Base-by-base conservation (phyloP, 495 filamentous ascomycete genomes). In the Annulohypoxylon moriforme region DNA sequence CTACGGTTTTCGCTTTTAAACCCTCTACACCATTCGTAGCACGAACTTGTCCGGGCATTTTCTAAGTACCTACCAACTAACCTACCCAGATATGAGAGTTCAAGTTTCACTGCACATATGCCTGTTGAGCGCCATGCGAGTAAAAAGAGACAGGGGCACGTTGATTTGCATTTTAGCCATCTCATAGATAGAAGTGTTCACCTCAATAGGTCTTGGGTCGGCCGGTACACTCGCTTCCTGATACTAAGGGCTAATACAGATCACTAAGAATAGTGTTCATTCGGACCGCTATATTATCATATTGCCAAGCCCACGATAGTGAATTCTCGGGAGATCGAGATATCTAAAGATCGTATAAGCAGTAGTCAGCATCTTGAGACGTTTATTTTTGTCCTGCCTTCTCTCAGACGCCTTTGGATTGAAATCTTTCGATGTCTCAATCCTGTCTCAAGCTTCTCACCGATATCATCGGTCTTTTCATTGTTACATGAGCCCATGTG, bases 391-490 rank as follows among this genome's bases (percentile, higher is more conserved):
- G 36, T 50, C 22, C 33, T 0, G n/a, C n/a, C 33, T 31, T 27
- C 24, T 10, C 6, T 14, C 5, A 24, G 42, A 59, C 25, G 40
- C 50, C 36, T 36, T 42, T 31, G 58, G 33, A 27, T 20, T 10
- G 58, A 40, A 58, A 65, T 49, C 64, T 72, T 69, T 65, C 62
- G 65, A 70, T 75, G 66, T 76, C 75, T 75, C 63, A 72, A 33
- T 27, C 33, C 47, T 76, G 72, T 75, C 75, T 75, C 58, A 64
- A 33, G 59, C 25, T 29, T 57, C 22, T 31, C 29, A 52, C 40
- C 36, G 50, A 67, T 49, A 40, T 60, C 47, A 47, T 62, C 33
- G 27, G 3, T 22, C 18, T 1, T 34, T 49, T 49, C 1, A 25
- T 53, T 24, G 33, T 59, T 40, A 36, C 44, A 44, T 44, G 53